Evolutionary conservation across 2,329 filamentous ascomycete species (phyloP), one percentile per base, ranked within the genome.

Genomic region (Talaromyces funiculosus): DNA sequence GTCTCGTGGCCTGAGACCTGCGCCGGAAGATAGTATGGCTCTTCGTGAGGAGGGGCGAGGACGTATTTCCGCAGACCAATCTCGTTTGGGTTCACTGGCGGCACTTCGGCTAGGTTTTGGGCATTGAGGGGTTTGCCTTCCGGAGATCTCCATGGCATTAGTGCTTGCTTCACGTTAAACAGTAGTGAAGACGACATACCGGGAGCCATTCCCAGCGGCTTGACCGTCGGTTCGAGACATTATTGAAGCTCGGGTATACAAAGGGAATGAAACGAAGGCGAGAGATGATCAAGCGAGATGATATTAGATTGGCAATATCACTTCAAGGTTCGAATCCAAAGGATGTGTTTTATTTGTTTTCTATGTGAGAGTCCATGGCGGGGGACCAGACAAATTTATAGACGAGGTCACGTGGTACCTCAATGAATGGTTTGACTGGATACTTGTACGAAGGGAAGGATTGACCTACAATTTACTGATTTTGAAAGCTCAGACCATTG

Each of bases 101-200:
- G 43, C n/a, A 61, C 40, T 20, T 53, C 37, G 8, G 54, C 37
- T n/a, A 61, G 47, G 24, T 58, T 61, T 10, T 57, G 31, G 6
- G 47, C 29, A 16, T 51, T 58, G 3, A 61, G 38, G 10, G 37
- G 20, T 40, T 29, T 47, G 22, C 18, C 9, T n/a, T 38, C 40
- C 16, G 47, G 33, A 33, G 42, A 37, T 54, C 37, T 22, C 42
- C 8, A 16, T 31, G n/a, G 10, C 20, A 29, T 61, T 24, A 61
- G 43, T 22, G 40, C 12, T 33, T 43, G 42, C 14, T 42, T 26
- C 20, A 35, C 14, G 18, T 51, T 29, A n/a, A 8, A 51, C 10
- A 22, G 4, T 4, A 22, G 47, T 20, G n/a, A 24, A 43, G 53
- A 20, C 29, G 26, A 35, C 59, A 57, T 53, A 61, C 59, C 31